These are phyloP conservation scores for Mortierella sp. DNA, from an alignment of 371 early-diverging fungal species.

Conservation along the genomic window DNA sequence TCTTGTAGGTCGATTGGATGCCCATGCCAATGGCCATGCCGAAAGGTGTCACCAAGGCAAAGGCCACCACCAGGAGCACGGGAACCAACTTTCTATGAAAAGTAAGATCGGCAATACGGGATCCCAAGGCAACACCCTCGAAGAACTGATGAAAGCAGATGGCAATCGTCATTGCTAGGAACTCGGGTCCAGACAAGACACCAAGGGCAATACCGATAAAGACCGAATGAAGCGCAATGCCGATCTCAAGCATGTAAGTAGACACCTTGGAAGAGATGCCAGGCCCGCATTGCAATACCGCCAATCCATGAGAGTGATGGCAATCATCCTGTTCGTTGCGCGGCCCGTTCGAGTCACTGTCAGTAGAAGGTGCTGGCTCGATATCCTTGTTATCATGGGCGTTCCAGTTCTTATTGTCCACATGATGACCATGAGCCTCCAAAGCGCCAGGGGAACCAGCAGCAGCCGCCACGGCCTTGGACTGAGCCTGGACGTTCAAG, in stretches of 20 bases:
- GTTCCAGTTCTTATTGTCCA: constrained; percentile 3
- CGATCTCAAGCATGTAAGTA: constrained; percentile 79
- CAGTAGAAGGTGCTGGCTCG: constrained; percentile 1
- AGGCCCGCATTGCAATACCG: constrained; percentile 36
- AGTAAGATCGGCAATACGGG: constrained; percentile 71
- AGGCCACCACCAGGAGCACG: constrained; percentile 55
- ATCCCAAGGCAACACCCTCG: constrained; percentile 88
- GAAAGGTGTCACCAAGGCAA: constrained; percentile 75
- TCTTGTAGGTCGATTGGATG: constrained; percentile 67
- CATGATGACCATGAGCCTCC: constrained; percentile 17
- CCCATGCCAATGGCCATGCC: constrained; percentile 84
- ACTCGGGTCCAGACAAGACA: constrained; percentile 69
- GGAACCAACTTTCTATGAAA: constrained; percentile 53
- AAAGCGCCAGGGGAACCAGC: constrained; percentile 5
- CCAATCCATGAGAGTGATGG: constrained; percentile 37
- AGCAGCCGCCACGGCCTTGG: constrained; percentile 22
- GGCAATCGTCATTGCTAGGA: constrained; percentile 79
- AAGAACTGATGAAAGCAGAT: constrained; percentile 92
- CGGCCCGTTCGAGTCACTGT: background rate
- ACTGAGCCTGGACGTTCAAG: constrained; percentile 26
- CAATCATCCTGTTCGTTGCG: constrained; percentile 10
- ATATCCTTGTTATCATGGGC: constrained; percentile 21
- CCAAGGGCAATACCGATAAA: constrained; percentile 88
- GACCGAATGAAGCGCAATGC: constrained; percentile 88
- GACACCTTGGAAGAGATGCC: constrained; percentile 39